These are phyloP conservation scores for Solanum dulcamara DNA, from an alignment of 257 asterid genomes.

Conservation along the genomic window DNA sequence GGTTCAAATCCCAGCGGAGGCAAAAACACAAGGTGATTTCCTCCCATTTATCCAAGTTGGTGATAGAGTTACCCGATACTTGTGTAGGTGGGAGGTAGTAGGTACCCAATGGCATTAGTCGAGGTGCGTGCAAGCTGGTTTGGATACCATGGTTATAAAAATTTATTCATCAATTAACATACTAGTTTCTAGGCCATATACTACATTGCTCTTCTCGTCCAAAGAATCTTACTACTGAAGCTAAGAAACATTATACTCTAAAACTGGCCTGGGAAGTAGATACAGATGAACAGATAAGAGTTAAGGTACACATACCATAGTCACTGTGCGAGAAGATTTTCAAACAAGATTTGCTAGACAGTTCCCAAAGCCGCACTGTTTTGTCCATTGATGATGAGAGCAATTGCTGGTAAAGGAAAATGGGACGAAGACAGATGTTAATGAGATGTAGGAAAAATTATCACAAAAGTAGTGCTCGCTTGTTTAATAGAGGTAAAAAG, in stretches of 20 bases:
- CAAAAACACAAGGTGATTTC: background rate
- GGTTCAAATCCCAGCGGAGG: background rate
- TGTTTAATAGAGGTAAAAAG: background rate
- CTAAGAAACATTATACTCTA: background rate
- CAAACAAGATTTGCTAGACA: constrained; percentile 72
- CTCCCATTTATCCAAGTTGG: background rate
- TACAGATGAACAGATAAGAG: background rate
- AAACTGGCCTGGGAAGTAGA: background rate
- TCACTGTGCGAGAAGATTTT: constrained; percentile 92
- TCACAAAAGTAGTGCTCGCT: background rate
- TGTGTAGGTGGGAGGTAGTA: background rate
- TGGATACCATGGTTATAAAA: background rate
- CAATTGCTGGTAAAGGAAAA: constrained; percentile 35
- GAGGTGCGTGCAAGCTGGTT: too few species aligned
- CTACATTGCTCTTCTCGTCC: background rate
- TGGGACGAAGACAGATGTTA: background rate
- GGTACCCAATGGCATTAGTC: background rate
- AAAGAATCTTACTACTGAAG: background rate
- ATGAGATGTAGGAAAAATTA: background rate
- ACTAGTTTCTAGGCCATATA: background rate
- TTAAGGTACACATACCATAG: constrained; percentile 52
- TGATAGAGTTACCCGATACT: background rate
- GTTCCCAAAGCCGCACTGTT: constrained; percentile 92
- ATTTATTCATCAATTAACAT: background rate
- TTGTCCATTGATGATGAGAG: constrained; percentile 97